These are phyloP conservation scores for Babesia bigemina DNA, from an alignment of 169 alveolate species.

Conservation along the genomic window DNA sequence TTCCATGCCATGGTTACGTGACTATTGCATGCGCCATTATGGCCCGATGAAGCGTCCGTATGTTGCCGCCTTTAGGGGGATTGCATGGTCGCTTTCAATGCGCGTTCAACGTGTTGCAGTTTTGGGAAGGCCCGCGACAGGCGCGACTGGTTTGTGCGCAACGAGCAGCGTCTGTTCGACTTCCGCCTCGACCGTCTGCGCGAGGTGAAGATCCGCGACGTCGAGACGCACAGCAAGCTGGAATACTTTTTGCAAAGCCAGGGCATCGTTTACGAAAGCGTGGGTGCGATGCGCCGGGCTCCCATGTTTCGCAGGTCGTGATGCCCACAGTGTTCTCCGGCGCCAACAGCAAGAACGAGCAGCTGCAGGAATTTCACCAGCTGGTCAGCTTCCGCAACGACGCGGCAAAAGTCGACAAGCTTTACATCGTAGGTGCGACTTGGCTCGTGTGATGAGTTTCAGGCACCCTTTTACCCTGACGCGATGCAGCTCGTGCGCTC, in stretches of 20 bases:
- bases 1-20: too few relatives aligned
- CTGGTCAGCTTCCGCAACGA: slow-evolving; percentile 49
- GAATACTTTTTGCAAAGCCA: slow-evolving; percentile 72
- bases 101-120: not conserved
- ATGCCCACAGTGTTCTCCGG: slow-evolving; percentile 10
- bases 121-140: slow-evolving; percentile 79
- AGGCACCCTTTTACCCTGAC: slow-evolving; percentile 81
- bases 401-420: slow-evolving; percentile 50
- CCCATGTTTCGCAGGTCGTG: slow-evolving; percentile 10
- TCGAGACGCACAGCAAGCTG: slow-evolving; percentile 73
- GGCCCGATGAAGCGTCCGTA: too few relatives aligned
- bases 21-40: too few relatives aligned
- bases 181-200: slow-evolving; percentile 75
- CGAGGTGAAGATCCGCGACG: slow-evolving; percentile 62
- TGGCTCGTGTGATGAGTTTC: slow-evolving; percentile 27
- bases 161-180: slow-evolving; percentile 77
- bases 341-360: slow-evolving; percentile 17
- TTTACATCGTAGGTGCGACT: slow-evolving; percentile 64
- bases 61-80: too few relatives aligned
- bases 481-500: slow-evolving; percentile 69
- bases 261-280: slow-evolving; percentile 68
- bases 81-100: too few relatives aligned
- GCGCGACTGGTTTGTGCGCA: slow-evolving; percentile 84
- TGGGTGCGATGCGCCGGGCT: slow-evolving; percentile 14
- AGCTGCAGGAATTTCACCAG: slow-evolving; percentile 47